Base-by-base conservation (phyloP, 2,329 filamentous ascomycete species). In the Pyrenophora tritici-repentis region DNA sequence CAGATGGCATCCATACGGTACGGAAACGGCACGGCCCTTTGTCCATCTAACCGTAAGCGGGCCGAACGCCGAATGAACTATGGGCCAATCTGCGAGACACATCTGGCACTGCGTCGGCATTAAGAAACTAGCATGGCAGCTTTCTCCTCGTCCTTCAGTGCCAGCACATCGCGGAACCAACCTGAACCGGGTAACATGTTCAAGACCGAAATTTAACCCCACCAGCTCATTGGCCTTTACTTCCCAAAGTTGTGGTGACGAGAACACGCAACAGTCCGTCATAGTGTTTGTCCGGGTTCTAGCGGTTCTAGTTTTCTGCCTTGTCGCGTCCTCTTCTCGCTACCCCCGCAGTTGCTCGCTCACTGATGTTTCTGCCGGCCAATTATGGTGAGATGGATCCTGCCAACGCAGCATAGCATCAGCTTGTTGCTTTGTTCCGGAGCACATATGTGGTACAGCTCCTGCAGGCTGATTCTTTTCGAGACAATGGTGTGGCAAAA, bases 11-110 rank as follows among this genome's bases (percentile, higher is more conserved):
- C 40, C 52, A 58, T 54, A 58, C 55, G 50, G 44, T 48, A 62
- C 67, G 67, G 66, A 59, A 65, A 62, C 63, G 66, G 66, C 56
- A 66, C 68, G 66, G 67, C 56, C 58, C 66, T 65, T 56, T 50
- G 46, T 41, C 42, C 54, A 51, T 51, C 64, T 61, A 63, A 58
- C 58, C 63, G 58, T 54, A 59, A 54, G 58, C 58, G 59, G 65
- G 59, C 52, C 47, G 50, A 42, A 47, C 37, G 47, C 57, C 61
- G 59, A 59, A 31, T 45, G 46, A 41, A 51, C 47, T 50, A 52
- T 56, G 56, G 56, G 47, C 61, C 58, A 69, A 62, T 59, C 56
- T 65, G 62, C 54, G 58, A 58, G 55, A 64, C 61, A 64, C 64
- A 67, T 64, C 54, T 65, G 59, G 61, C 62, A 55, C 52, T 55